These are phyloP conservation scores for Ustilago loliicola DNA, from an alignment of 1,284 basidiomycete species.

Conservation along the genomic window DNA sequence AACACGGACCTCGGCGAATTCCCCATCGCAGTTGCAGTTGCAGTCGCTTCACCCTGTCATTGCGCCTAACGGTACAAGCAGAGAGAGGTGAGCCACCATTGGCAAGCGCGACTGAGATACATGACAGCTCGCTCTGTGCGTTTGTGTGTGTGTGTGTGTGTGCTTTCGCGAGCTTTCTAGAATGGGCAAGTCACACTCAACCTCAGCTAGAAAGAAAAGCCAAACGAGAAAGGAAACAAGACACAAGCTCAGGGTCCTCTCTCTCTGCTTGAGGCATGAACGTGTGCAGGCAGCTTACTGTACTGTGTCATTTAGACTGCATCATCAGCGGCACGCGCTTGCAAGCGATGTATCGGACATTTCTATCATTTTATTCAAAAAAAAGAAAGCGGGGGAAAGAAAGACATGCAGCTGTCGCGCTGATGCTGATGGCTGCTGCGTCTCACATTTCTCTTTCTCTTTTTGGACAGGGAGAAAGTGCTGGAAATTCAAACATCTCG, in stretches of 20 bases:
- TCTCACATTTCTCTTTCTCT: constrained; percentile 3
- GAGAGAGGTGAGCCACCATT: not conserved
- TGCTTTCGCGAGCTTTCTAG: constrained; percentile 16
- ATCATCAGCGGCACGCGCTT: not conserved
- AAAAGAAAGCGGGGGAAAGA: not conserved
- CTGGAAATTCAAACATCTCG: not conserved
- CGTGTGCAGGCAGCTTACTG: not conserved
- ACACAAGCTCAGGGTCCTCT: not conserved
- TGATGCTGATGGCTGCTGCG: not conserved
- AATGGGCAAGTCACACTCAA: constrained; percentile 1
- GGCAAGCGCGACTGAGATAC: not conserved
- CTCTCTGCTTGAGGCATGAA: constrained; percentile 2
- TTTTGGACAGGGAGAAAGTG: constrained; percentile 3
- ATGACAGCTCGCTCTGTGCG: not conserved
- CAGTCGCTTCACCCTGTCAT: no score
- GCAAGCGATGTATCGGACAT: not conserved
- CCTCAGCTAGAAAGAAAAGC: not conserved
- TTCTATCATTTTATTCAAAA: not conserved
- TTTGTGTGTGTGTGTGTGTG: not conserved
- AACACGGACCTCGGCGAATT: no score
- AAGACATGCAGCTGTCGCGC: not conserved
- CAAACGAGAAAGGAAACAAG: constrained; percentile 4
- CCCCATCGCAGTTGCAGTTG: no score
- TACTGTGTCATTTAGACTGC: not conserved
- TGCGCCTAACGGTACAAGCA: not conserved